These are phyloP conservation scores for Neospermospora avenae DNA, from an alignment of 2,329 filamentous ascomycete species.

Conservation along the genomic window DNA sequence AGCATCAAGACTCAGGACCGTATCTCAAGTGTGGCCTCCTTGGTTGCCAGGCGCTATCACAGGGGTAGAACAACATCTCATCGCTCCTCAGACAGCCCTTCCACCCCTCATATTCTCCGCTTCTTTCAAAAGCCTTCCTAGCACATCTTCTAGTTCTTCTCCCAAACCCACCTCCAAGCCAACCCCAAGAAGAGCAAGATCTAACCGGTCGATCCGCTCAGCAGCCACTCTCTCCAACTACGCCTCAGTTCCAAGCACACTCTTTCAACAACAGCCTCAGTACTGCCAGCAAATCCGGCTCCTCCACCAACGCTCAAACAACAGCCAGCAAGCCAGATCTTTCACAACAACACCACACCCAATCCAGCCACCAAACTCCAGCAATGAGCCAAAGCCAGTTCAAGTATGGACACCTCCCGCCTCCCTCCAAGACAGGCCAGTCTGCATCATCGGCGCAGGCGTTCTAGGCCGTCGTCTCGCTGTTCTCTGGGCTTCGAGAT, in stretches of 20 bases:
- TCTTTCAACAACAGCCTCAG: background rate
- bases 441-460: conserved; percentile 41
- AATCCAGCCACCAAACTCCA: background rate
- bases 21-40: conserved; percentile 19
- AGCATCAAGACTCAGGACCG: conserved; percentile 5
- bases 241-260: background rate
- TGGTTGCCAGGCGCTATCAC: conserved; percentile 19
- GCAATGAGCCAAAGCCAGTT: background rate
- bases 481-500: conserved; percentile 40
- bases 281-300: conserved; percentile 1
- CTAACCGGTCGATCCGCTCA: background rate
- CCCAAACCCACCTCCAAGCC: background rate
- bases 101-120: conserved; percentile 13
- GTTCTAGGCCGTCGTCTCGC: conserved; percentile 43
- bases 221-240: background rate
- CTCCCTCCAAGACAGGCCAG: conserved; percentile 27
- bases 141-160: background rate
- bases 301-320: background rate
- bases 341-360: background rate
- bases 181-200: background rate
- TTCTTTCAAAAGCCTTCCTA: conserved; percentile 8
- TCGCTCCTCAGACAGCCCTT: conserved; percentile 2
- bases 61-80: conserved; percentile 10
- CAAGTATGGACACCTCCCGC: conserved; percentile 12
- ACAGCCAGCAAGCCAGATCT: background rate